Percentiles rank a stretch among this genome's conserved stretches.
Evolutionary conservation across 768 basidiomycete genomes (phyloP).

Genomic region (Phanerochaete sordida): DNA sequence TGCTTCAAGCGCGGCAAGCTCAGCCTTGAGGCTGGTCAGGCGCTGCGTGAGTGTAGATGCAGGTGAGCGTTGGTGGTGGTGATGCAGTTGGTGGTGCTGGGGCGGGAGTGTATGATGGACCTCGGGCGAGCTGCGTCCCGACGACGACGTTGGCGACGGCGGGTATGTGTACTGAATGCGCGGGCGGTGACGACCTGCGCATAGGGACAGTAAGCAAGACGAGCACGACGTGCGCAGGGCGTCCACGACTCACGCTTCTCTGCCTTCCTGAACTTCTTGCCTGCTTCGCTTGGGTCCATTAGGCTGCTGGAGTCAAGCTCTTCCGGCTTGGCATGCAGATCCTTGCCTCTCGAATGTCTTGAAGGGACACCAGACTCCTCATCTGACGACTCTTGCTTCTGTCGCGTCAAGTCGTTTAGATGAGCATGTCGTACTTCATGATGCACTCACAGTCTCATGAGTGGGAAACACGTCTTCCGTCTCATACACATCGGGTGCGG

Average conservation of each 20-base stretch:
- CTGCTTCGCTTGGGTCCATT: constrained; percentile 65
- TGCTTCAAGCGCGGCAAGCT: constrained; percentile 74
- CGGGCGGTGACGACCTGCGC: constrained; percentile 44
- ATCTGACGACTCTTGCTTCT: constrained; percentile 66
- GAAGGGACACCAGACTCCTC: constrained; percentile 52
- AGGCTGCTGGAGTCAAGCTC: constrained; percentile 69
- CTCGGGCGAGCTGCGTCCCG: constrained; percentile 44
- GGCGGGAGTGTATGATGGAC: constrained; percentile 17
- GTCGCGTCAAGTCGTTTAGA: background rate
- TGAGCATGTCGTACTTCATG: background rate
- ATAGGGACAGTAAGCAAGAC: background rate
- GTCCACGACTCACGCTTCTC: constrained; percentile 42
- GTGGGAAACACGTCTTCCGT: constrained; percentile 75
- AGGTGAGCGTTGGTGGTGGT: constrained; percentile 16
- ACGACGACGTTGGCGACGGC: constrained; percentile 54
- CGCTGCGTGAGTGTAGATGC: constrained; percentile 28
- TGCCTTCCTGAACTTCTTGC: constrained; percentile 65
- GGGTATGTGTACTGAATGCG: constrained; percentile 66
- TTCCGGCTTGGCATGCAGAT: constrained; percentile 41
- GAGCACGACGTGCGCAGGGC: background rate
- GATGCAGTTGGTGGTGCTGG: constrained; percentile 5
- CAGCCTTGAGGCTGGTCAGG: constrained; percentile 66
- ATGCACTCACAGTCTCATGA: constrained; percentile 49
- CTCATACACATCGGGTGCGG: constrained; percentile 89
- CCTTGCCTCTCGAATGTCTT: constrained; percentile 37